Conservation (phyloP, 2,329 filamentous ascomycete species). For the Xylariaceae sp. region DNA sequence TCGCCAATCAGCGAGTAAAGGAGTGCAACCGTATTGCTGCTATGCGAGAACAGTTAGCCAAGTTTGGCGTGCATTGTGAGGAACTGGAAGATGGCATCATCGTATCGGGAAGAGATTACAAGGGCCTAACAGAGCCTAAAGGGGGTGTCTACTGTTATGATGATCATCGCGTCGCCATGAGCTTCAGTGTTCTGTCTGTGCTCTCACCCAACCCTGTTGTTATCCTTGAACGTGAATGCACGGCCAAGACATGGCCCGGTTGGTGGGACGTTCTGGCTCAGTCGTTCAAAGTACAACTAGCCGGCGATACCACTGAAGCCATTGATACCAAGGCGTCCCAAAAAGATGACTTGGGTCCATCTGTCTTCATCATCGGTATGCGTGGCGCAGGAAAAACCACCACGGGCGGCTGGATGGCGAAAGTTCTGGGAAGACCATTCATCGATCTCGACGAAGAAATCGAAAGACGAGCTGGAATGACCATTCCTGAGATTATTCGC, state of each 20-base stretch:
- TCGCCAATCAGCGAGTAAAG: constrained; percentile 96
- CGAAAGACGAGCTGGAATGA: constrained; percentile 64
- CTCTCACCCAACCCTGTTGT: constrained; percentile 65
- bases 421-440: constrained; percentile 68
- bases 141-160: constrained; percentile 85
- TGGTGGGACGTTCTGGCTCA: constrained; percentile 92
- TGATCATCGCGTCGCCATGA: constrained; percentile 97
- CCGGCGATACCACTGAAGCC: constrained; percentile 58
- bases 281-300: constrained; percentile 69
- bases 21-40: constrained; percentile 95
- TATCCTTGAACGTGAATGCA: constrained; percentile 85
- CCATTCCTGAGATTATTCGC: constrained; percentile 82
- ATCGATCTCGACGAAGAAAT: constrained; percentile 85
- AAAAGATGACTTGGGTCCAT: constrained; percentile 47
- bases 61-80: constrained; percentile 80
- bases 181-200: constrained; percentile 82
- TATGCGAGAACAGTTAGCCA: constrained; percentile 90
- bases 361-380: constrained; percentile 95
- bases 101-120: constrained; percentile 48
- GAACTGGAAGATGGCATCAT: constrained; percentile 95
- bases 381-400: constrained; percentile 95
- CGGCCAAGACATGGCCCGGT: constrained; percentile 96
- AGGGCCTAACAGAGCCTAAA: constrained; percentile 48
- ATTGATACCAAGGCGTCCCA: constrained; percentile 28
- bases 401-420: constrained; percentile 77